These are phyloP conservation scores for Phytophthora chlamydospora DNA, from an alignment of 352 stramenopile genomes.

Conservation along the genomic window DNA sequence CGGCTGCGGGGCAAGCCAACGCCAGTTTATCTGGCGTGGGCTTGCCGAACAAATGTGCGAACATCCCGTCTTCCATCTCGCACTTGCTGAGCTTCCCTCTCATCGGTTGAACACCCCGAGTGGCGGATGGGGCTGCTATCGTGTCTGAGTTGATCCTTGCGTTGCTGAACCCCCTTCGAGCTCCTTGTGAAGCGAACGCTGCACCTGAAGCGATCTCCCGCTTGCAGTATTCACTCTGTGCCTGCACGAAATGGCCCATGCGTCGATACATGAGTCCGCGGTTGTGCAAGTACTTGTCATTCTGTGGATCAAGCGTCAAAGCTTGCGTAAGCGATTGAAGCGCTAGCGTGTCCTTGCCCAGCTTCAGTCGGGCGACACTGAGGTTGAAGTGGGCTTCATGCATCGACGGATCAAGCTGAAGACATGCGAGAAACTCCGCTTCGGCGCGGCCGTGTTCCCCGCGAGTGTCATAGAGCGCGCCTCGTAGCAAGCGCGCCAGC, in stretches of 20 bases:
- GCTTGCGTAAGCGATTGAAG: slow-evolving; percentile 47
- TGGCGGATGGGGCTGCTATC: neutral
- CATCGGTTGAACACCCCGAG: slow-evolving; percentile 14
- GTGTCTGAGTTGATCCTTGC: slow-evolving; percentile 6
- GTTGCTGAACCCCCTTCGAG: slow-evolving; percentile 35
- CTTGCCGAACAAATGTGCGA: slow-evolving; percentile 72
- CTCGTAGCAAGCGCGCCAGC: slow-evolving; percentile 60
- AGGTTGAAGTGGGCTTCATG: slow-evolving; percentile 75
- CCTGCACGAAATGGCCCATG: slow-evolving; percentile 51
- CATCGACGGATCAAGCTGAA: slow-evolving; percentile 53
- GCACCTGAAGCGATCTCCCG: slow-evolving; percentile 28
- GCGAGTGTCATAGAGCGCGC: slow-evolving; percentile 59
- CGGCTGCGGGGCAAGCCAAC: slow-evolving; percentile 48
- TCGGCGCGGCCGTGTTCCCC: slow-evolving; percentile 54
- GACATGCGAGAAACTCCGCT: slow-evolving; percentile 46
- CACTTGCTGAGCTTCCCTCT: slow-evolving; percentile 28
- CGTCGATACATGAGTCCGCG: slow-evolving; percentile 62
- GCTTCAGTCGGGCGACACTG: slow-evolving; percentile 55
- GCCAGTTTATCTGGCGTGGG: slow-evolving; percentile 68
- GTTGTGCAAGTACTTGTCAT: slow-evolving; percentile 59
- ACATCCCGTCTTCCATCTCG: slow-evolving; percentile 66
- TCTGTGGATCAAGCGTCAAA: slow-evolving; percentile 43
- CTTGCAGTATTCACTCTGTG: slow-evolving; percentile 61
- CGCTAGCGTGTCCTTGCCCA: slow-evolving; percentile 48
- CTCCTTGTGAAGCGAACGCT: neutral